Base-by-base conservation (phyloP, 306 rosid species). In the Elaeagnus macrophylla region DNA sequence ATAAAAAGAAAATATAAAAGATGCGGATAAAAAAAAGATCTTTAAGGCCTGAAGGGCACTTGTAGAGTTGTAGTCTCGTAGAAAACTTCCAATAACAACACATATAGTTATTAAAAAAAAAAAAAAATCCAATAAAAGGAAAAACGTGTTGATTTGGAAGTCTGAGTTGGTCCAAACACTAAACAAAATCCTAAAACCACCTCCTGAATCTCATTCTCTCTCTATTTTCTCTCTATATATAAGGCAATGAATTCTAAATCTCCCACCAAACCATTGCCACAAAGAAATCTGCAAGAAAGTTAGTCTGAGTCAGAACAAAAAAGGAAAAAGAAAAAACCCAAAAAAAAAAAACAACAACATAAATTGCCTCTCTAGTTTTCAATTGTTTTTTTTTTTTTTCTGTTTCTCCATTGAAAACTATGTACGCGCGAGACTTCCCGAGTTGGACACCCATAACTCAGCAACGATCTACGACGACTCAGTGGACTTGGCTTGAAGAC, bases 401-500 rank as follows among this genome's bases (percentile, higher is more conserved):
- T 16, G 32, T 10, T 8, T 46, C 9, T 40, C 0, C 44, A 9
- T 15, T 8, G 65, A 57, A 51, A 51, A 13, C 1, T 54, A 83
- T 83, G 95, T 83, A 63, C 61, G 87, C 52, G 3, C 32, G 32
- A 25, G 56, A 53, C 32, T 38, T 65, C 15, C 67, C 78, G 66
- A 59, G 74, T 35, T 61, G 63, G 79, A 19, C 76, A 57, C 53
- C 20, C 57, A 46, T 62, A 46, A 14, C 60, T 59, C 75, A 54
- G 59, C 32, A 25, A 25, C 32, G 32, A 25, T 14, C 62, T 11
- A 3, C 58, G 17, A 6, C 60, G 17, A 53, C 48, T 44, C 73
- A 59, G 74, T 91, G 97, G 97, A 81, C 79, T 67, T 80, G 89
- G 2, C 35, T 43, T 4, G 82, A 84, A 15, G 96, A 93, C 62